phyloP scores from a whole-genome alignment of 495 filamentous ascomycete species.

The Cryomyces antarcticus region DNA sequence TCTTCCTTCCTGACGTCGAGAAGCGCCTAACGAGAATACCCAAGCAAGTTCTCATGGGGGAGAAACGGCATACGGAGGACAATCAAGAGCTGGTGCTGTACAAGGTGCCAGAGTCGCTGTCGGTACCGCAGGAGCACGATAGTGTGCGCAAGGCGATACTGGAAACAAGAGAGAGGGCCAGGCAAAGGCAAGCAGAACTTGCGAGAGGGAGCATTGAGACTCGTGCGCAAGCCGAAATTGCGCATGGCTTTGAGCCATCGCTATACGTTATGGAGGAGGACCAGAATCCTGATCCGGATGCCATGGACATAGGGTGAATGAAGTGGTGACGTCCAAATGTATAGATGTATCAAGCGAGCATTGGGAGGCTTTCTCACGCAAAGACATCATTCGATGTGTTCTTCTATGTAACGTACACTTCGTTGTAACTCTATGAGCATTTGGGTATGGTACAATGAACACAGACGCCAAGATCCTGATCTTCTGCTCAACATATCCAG shows the following conservation, averaged over 20 bases:
- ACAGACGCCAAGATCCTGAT: no score
- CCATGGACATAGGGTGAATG: conserved; percentile 59
- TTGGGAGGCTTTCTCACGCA: no score
- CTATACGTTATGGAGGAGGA: conserved; percentile 4
- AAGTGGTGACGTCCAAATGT: no score
- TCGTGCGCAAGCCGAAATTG: conserved; percentile 2
- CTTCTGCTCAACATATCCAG: no score
- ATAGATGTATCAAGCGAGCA: no score
- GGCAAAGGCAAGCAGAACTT: conserved; percentile 25
- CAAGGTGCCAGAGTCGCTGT: conserved; percentile 51
- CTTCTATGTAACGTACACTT: no score
- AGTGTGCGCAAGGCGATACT: conserved; percentile 71
- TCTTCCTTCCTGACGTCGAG: conserved; percentile 72
- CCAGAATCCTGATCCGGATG: conserved; percentile 33
- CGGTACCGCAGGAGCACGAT: conserved; percentile 56
- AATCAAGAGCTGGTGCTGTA: conserved; percentile 67
- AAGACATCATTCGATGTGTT: no score
- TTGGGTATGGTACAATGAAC: no score
- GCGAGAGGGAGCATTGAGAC: conserved; percentile 2
- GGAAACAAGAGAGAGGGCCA: conserved; percentile 50
- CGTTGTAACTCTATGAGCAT: no score
- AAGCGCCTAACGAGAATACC: conserved; percentile 60
- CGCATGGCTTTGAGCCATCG: conserved; percentile 6
- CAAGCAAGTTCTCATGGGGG: conserved; percentile 31
- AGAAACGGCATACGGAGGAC: conserved; percentile 15